Conservation (phyloP, 441 rosid species). For the Brassica balearica region DNA sequence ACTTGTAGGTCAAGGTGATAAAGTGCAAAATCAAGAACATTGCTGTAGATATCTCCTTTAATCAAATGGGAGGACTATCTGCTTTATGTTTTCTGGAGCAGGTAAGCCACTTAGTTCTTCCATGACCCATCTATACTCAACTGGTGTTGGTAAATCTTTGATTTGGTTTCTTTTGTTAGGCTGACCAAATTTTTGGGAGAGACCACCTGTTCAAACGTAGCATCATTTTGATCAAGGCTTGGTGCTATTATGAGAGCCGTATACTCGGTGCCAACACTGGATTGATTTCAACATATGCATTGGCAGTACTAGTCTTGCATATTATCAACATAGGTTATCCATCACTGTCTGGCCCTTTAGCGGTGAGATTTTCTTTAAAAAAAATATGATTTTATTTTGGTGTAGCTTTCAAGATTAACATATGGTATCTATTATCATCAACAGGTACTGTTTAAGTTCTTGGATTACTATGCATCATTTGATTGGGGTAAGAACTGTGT, state of each 20-base stretch:
- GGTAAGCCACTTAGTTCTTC: constrained; percentile 40
- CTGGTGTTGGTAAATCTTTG: background rate
- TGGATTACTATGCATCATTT: constrained; percentile 80
- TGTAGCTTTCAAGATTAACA: constrained; percentile 32
- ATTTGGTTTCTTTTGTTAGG: constrained; percentile 50
- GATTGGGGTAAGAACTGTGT: constrained; percentile 76
- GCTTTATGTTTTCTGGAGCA: constrained; percentile 64
- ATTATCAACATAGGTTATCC: constrained; percentile 73
- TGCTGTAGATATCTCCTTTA: constrained; percentile 64
- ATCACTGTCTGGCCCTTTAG: constrained; percentile 73
- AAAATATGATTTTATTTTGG: background rate
- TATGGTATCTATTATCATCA: constrained; percentile 21
- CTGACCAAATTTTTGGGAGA: constrained; percentile 66
- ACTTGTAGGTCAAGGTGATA: constrained; percentile 60
- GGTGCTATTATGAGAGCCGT: constrained; percentile 95
- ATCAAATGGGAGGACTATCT: constrained; percentile 59
- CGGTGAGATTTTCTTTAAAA: constrained; percentile 51
- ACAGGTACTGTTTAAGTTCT: constrained; percentile 78
- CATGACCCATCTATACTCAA: background rate
- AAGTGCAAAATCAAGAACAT: constrained; percentile 57
- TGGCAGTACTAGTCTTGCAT: constrained; percentile 72
- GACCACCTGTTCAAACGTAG: constrained; percentile 86
- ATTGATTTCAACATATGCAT: constrained; percentile 80
- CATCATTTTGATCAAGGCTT: constrained; percentile 76
- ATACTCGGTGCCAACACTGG: constrained; percentile 89